Evolutionary conservation across 305 asterid genomes (phyloP).

Genomic region (Solanum aculeatissimum): DNA sequence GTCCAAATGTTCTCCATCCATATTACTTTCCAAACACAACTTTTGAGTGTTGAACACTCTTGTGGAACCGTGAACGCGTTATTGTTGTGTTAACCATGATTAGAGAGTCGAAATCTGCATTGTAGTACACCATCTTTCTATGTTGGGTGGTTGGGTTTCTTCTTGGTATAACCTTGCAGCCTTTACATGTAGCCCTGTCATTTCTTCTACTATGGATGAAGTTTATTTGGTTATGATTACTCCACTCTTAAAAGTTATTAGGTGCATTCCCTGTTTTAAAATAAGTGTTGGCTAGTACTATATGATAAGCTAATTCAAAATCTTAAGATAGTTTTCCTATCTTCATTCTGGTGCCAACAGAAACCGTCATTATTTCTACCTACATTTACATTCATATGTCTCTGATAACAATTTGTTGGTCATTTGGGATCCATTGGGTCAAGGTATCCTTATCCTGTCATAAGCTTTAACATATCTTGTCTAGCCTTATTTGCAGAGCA

Average conservation of each 20-base stretch:
- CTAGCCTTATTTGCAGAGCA: background rate
- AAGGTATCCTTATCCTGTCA: background rate
- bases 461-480: background rate
- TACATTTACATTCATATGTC: background rate
- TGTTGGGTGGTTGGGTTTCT: background rate
- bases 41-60: background rate
- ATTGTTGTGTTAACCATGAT: background rate
- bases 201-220: background rate
- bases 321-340: background rate
- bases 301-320: background rate
- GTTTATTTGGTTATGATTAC: background rate
- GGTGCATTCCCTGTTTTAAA: background rate
- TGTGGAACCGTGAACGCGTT: background rate
- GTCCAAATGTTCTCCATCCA: background rate
- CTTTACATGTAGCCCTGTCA: background rate
- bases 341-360: background rate
- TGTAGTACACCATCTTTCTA: background rate
- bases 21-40: background rate
- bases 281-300: background rate
- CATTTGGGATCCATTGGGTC: background rate
- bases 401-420: background rate
- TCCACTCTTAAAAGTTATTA: background rate
- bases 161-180: background rate
- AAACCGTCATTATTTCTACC: background rate
- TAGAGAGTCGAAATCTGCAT: background rate